phyloP scores from a whole-genome alignment of 2,329 filamentous ascomycete species.

The Incumbomyces lentus region DNA sequence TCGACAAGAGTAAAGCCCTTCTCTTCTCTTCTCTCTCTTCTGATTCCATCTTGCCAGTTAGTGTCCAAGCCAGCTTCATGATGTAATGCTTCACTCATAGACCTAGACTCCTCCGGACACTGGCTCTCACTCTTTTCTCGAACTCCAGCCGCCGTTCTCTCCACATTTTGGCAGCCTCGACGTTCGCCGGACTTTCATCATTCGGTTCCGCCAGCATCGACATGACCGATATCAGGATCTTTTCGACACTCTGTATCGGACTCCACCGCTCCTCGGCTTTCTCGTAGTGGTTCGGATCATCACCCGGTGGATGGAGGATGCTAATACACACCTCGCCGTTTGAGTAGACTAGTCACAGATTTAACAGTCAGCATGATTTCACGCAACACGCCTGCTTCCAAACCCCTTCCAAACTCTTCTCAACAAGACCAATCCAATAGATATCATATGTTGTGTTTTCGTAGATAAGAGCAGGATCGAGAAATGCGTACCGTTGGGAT shows the following conservation, averaged over 20 bases:
- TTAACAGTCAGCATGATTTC: neutral
- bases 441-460: no score
- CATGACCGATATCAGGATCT: conserved; percentile 94
- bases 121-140: conserved; percentile 72
- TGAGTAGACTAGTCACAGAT: conserved; percentile 58
- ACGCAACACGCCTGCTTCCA: neutral
- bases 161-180: conserved; percentile 96
- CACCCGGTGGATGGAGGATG: conserved; percentile 92
- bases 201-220: conserved; percentile 97
- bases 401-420: no score
- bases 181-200: conserved; percentile 91
- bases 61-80: no score
- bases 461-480: no score
- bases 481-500: conserved; percentile 71
- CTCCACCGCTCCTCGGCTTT: conserved; percentile 92
- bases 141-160: conserved; percentile 73
- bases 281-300: conserved; percentile 98
- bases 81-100: conserved; percentile 29
- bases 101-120: conserved; percentile 69
- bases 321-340: conserved; percentile 93
- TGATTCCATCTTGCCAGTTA: no score
- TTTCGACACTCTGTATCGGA: conserved; percentile 93
- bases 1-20: no score
- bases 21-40: no score
- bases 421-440: no score